Base-by-base conservation (phyloP, 2,329 filamentous ascomycete genomes). In the Xylaria multiplex region DNA sequence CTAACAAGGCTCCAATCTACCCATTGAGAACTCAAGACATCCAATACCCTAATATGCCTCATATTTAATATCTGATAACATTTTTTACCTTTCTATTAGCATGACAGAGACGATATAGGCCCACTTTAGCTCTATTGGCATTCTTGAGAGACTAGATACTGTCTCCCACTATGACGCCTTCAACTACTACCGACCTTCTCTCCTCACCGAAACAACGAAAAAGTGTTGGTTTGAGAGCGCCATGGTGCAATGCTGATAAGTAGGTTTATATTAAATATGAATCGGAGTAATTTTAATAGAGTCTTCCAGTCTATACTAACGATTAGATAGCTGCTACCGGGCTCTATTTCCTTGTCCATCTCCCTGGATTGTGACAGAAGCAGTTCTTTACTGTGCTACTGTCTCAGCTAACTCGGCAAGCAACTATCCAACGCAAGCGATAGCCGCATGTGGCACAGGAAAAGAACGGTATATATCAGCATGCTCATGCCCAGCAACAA, bases 401-500 rank as follows among this genome's bases (percentile, higher is more conserved):
- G 49, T 64, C 43, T 59, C 55, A 32, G 56, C 42, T 16, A 30
- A 22, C 5, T 54, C 62, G 5, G 62, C 62, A 22, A 64, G 49
- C 3, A 64, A 64, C 55, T 64, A 49, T 7, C 62, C 62, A 32
- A 54, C 55, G 13, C 19, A 46, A 49, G 62, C 55, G 16, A 46
- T 59, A 42, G 49, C 48, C 4, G 55, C 30, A 3, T 59, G 62
- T 24, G 62, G 62, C 1, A 64, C 55, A 5, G 24, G 22, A 7
- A 64, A 43, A 54, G 49, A 59, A 7, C 42, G 55, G 9, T 64
- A 64, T 11, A 55, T 64, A 54, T 64, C 55, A 19, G 55, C 55
- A 19, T 64, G 62, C 43, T 64, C 62, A 59, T 64, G 62, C 32
- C 62, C 55, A 8, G 62, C 62, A 9, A 54, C 55, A 7, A 59